Evolutionary conservation across 1,284 basidiomycete genomes (phyloP).

Genomic region (Marasmius fiardii): DNA sequence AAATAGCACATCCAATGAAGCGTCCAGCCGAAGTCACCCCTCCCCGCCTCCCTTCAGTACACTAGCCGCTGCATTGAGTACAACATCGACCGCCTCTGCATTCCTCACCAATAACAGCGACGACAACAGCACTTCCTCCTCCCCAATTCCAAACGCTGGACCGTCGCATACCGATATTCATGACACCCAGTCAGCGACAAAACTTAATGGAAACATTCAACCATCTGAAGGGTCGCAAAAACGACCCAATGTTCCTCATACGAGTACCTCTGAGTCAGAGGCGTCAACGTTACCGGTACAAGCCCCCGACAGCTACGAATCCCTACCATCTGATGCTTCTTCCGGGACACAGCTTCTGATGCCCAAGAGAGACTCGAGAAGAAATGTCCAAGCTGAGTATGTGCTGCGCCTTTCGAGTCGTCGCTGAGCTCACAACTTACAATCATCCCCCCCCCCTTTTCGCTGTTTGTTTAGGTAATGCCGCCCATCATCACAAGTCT

Average conservation of each 20-base stretch:
- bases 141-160: not conserved
- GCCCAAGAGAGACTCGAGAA: not conserved
- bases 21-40: slow-evolving; percentile 15
- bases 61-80: slow-evolving; percentile 38
- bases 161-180: not conserved
- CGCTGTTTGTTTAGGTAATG: too few relatives aligned
- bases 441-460: too few relatives aligned
- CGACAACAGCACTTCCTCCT: not conserved
- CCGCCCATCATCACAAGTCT: too few relatives aligned
- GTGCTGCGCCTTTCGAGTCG: not conserved
- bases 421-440: not conserved
- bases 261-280: slow-evolving; percentile 7
- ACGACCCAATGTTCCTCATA: not conserved
- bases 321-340: slow-evolving; percentile 25
- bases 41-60: slow-evolving; percentile 40
- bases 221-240: not conserved
- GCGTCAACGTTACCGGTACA: slow-evolving; percentile 1
- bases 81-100: slow-evolving; percentile 38
- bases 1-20: not conserved
- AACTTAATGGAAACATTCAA: not conserved
- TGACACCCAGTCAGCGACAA: not conserved
- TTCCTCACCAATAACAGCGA: slow-evolving; percentile 6
- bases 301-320: slow-evolving; percentile 18
- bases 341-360: slow-evolving; percentile 24
- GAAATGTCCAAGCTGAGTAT: not conserved